Evolutionary conservation across 2,329 filamentous ascomycete genomes (phyloP), one percentile per base, ranked within the genome.

Genomic region (Penicillium sp.): DNA sequence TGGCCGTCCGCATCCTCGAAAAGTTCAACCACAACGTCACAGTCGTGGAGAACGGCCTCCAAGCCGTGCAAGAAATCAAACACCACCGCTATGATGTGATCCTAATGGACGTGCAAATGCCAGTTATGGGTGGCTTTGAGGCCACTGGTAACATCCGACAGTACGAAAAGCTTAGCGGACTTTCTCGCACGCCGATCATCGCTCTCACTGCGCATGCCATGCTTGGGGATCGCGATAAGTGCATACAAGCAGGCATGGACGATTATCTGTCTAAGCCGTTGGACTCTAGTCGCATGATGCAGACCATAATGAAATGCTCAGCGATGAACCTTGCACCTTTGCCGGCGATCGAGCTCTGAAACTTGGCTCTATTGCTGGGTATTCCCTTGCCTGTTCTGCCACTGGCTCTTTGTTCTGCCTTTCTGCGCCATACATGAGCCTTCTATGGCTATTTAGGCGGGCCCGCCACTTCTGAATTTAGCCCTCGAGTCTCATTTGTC

Each of bases 81-180:
- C 84, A 85, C 67, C 91, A 88, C 76, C 87, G 89, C 70, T 97
- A 93, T 70, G 92, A 97, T 70, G 89, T 95, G 55, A 91, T 97
- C 55, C 82, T 97, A 36, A 97, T 97, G 92, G 92, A 97, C 69
- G 91, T 97, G 7, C 91, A 96, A 70, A 97, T 97, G 92, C 92
- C 92, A 13, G 88, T 96, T 66, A 96, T 96, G 91, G 92, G 92
- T 68, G 92, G 92, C 19, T 96, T 97, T 68, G 92, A 97, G 73
- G 91, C 92, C 10, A 97, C 92, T 4, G 88, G 84, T 57, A 94
- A 93, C 76, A 97, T 97, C 63, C 84, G 92, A 66, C 89, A 96
- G 70, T 95, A 91, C 73, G 92, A 97, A 72, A 85, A 87, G 58
- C 85, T 85, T 53, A 83, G 89, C 62, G 85, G 85, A 51, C 82